A percentile compares a stretch with the other conserved stretches of the same genome.
Conservation (phyloP, 2,329 filamentous ascomycete genomes). For the Epicoccum sorghinum region DNA sequence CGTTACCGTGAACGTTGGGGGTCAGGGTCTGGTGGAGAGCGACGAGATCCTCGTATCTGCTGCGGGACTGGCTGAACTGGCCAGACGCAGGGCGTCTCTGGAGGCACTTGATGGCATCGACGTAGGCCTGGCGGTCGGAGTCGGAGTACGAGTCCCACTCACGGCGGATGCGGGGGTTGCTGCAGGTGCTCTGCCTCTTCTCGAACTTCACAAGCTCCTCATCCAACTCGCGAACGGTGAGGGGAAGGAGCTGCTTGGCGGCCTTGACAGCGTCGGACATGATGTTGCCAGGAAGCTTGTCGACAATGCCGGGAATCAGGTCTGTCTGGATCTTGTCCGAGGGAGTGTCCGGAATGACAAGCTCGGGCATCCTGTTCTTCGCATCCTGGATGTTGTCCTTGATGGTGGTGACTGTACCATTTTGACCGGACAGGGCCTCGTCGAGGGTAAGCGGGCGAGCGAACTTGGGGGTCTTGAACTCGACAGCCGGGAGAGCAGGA, state of each 20-base stretch:
- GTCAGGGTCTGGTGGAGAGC: conserved; percentile 43
- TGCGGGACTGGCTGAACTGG: conserved; percentile 31
- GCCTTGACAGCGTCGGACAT: conserved; percentile 3
- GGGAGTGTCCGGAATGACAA: conserved; percentile 8
- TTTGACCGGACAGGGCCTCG: conserved; percentile 17
- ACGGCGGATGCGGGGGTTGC: conserved; percentile 35
- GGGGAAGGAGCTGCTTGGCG: background rate
- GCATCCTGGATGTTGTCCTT: conserved; percentile 16
- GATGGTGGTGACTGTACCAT: conserved; percentile 26
- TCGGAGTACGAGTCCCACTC: conserved; percentile 41
- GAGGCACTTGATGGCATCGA: conserved; percentile 40
- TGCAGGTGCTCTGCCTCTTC: conserved; percentile 30
- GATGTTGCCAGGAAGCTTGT: background rate
- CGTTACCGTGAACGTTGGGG: conserved; percentile 41
- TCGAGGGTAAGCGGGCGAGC: conserved; percentile 19
- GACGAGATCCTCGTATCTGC: conserved; percentile 44
- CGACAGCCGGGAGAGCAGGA: conserved; percentile 12
- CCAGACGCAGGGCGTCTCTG: conserved; percentile 30
- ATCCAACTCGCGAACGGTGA: conserved; percentile 9
- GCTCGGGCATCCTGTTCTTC: conserved; percentile 13
- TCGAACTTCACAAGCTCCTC: conserved; percentile 18
- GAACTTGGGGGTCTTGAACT: conserved; percentile 22
- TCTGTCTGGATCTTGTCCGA: conserved; percentile 10
- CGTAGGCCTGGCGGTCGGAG: conserved; percentile 31
- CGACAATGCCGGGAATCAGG: conserved; percentile 7